Evolutionary conservation across 2,329 filamentous ascomycete species (phyloP), one percentile per base, ranked within the genome.

Genomic region (Aureobasidium sp.): DNA sequence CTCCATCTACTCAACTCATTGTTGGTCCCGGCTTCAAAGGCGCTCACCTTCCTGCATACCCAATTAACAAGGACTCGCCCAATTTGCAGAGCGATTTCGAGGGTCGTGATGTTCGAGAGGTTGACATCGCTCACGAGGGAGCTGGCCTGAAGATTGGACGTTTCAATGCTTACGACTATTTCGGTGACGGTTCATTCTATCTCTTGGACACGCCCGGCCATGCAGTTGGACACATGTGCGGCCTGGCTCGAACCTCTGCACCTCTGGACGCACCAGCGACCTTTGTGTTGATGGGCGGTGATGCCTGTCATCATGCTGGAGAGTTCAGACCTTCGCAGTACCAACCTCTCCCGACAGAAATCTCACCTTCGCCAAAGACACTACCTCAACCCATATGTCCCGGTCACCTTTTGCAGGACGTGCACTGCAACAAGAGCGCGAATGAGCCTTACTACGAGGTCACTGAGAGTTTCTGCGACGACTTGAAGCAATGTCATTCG

Each of bases 121-220:
- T 76, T 9, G 60, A 66, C 44, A 72, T 78, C 39, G 63, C 69
- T n/a, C 70, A 73, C 44, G 67, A 71, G 45, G 64, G 68, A 27
- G 65, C 66, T n/a, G 68, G 65, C 5, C 61, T 78, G 3, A 73
- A 75, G 62, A 77, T 81, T 22, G 79, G 78, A 1, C 67, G 74
- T 9, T 81, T 81, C 66, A 66, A 72, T 35, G 79, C 79, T 1
- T 70, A 73, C 29, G 82, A 85, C 67, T 84, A 78, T 66, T 85
- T 83, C 61, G 77, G 77, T 3, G 82, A 85, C 66, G 82, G 81
- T 0, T 77, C 73, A 24, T 82, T 85, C 65, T 84, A 83, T 67
- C 72, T 85, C 1, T 73, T 85, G 31, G 73, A 81, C 64, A 76
- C 77, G 3, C 81, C 81, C 0, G 82, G 82, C 1, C 81, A 84